Base-by-base conservation (phyloP, 257 asterid species). In the Nicotiana otophora region DNA sequence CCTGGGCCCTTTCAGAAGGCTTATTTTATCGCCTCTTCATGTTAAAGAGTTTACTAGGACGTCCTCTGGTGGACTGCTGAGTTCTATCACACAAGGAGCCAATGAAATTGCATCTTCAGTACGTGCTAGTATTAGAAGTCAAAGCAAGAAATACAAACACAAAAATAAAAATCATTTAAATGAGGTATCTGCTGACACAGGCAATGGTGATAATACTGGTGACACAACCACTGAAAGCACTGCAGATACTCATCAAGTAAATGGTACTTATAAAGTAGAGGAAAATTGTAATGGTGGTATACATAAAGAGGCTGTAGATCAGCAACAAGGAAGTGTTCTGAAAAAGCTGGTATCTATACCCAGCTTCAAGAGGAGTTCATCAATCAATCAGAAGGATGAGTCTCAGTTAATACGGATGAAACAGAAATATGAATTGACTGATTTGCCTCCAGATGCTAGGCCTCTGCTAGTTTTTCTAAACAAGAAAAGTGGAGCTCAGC, bases 401-500 rank as follows among this genome's bases (percentile, higher is more conserved):
- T 78, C 54, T 75, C 95, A 88, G 84, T 83, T 85, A 65, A 83
- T 81, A 53, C 91, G 87, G 69, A 86, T 84, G 92, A 90, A 82
- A 80, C 97, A 87, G 85, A 90, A 81, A 65, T 95, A 89, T 82
- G 99, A 95, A 83, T 87, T 95, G 94, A 81, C 91, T 83, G 98
- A 95, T 85, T 89, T 95, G 86, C 97, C 98, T 80, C 86, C 97
- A 78, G 98, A 94, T 60, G 91, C 97, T 42, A 91, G 99, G 82
- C 98, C 99, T 60, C 87, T 95, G 85, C 84, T 95, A 77, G 98
- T 92, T 80, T 94, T 94, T 83, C 89, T 94, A 82, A 95, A 94
- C 91, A 92, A 89, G 87, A 95, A 94, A 89, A 95, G 99, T 89
- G 99, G 99, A 83, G 99, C 99, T 86, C 98, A 92, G 88, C 89